Base-by-base conservation (phyloP, 225 moss, liverwort and hornwort species). In the Bryum argenteum region DNA sequence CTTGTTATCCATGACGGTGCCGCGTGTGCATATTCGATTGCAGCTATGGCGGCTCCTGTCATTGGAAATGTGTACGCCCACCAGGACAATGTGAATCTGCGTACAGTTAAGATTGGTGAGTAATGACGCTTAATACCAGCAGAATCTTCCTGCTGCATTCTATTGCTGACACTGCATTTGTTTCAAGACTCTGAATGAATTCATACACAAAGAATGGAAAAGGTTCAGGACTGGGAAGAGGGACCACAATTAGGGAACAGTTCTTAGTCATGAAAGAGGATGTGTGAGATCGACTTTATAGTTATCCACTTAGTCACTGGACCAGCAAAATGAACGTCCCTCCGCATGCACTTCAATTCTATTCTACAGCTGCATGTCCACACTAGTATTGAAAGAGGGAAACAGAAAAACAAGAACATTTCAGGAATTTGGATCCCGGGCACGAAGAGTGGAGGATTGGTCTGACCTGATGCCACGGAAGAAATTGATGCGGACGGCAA, bases 1-100 rank as follows among this genome's bases (percentile, higher is more conserved):
- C 19, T 77, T 11, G 81, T 82, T 48, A 66, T 76, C 75, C 80
- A 77, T 0, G 80, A 78, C 0, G 77, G 77, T 18, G 60, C 44
- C 0, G 62, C 80, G 20, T 62, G 54, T 9, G 55, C 58, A 60
- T 85, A 88, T 9, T 62, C 64, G 17, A 61, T 61, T 5, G 88
- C 59, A 8, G 88, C 88, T 21, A 83, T 73, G 67, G 88, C 77
- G 6, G 82, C 88, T 40, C 76, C 85, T 1, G 88, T 80, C 85
- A 85, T 88, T 37, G 88, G 85, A 23, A 85, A 88, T 52, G 85
- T 88, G 80, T 88, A 88, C 39, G 83, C 85, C 88, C 85, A 88
- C 80, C 82, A 85, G 22, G 85, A 70, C 3, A 88, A 41, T 9
- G 85, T 80, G 48, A 88, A 88, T 62, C 82, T 88, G 80, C 68